Conservation (phyloP, 345 rosid genomes). For the Citrus hindsii region DNA sequence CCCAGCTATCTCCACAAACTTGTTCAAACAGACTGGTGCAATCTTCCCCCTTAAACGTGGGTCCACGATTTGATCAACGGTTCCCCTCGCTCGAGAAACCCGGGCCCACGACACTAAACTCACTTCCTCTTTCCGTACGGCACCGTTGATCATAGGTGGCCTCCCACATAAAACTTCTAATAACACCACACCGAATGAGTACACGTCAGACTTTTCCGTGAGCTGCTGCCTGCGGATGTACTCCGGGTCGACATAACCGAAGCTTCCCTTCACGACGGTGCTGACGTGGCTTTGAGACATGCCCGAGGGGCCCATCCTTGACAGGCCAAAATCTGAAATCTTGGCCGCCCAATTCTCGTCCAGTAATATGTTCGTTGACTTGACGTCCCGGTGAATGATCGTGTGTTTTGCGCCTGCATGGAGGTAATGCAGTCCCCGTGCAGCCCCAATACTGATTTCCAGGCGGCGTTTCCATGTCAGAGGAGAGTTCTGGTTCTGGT, state of each 20-base stretch:
- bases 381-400: constrained; percentile 31
- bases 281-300: constrained; percentile 11
- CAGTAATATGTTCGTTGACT: constrained; percentile 22
- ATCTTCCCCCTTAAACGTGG: constrained; percentile 16
- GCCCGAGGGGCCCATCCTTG: constrained; percentile 20
- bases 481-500: constrained; percentile 19
- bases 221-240: constrained; percentile 14
- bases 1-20: constrained; percentile 16
- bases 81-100: constrained; percentile 1
- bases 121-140: neutral
- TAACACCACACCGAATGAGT: constrained; percentile 32
- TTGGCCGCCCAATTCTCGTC: constrained; percentile 23
- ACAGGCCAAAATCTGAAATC: constrained; percentile 27
- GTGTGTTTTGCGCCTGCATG: constrained; percentile 20
- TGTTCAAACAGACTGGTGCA: constrained; percentile 17
- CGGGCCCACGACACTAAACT: constrained; percentile 20
- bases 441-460: constrained; percentile 45
- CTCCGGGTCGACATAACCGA: constrained; percentile 32
- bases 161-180: constrained; percentile 29
- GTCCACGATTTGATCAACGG: constrained; percentile 16
- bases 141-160: neutral
- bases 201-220: constrained; percentile 30
- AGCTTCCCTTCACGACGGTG: constrained; percentile 23
- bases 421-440: constrained; percentile 36
- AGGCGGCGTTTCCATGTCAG: constrained; percentile 40